These are phyloP conservation scores for Botryotinia globosa DNA, from an alignment of 2,329 filamentous ascomycete species.

Conservation along the genomic window DNA sequence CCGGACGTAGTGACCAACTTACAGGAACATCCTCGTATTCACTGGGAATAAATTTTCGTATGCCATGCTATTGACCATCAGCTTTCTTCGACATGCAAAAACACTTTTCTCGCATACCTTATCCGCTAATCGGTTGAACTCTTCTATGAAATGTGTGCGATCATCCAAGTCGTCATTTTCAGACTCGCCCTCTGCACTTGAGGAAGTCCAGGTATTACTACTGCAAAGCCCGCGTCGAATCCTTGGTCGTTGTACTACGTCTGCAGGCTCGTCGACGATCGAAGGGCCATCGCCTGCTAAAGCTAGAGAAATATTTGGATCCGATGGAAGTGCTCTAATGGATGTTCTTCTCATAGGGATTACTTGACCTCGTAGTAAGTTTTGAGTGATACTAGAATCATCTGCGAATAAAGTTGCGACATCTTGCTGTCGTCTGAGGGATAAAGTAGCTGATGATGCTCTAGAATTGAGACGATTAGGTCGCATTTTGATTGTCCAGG, in stretches of 20 bases:
- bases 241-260: background rate
- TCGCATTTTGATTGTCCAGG: slow-evolving; percentile 35
- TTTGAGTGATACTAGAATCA: slow-evolving; percentile 32
- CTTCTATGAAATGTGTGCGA: slow-evolving; percentile 49
- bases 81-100: background rate
- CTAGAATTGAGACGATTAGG: slow-evolving; percentile 31
- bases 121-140: slow-evolving; percentile 60
- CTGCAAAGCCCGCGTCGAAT: slow-evolving; percentile 25
- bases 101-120: slow-evolving; percentile 44
- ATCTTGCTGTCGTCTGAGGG: slow-evolving; percentile 24
- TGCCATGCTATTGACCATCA: slow-evolving; percentile 47
- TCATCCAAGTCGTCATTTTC: slow-evolving; percentile 52
- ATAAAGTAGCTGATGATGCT: slow-evolving; percentile 34
- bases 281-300: slow-evolving; percentile 4
- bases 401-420: slow-evolving; percentile 22
- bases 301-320: slow-evolving; percentile 11
- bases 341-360: slow-evolving; percentile 28
- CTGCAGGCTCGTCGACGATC: background rate
- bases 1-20: slow-evolving; percentile 9
- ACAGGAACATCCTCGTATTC: slow-evolving; percentile 30
- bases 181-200: slow-evolving; percentile 48
- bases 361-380: slow-evolving; percentile 27
- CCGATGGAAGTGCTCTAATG: slow-evolving; percentile 18
- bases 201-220: slow-evolving; percentile 59
- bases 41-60: slow-evolving; percentile 39